Percentiles rank a stretch among this genome's conserved stretches.
phyloP scores from a whole-genome alignment of 352 stramenopile species.

The Thalassiosira livingstoniorum region DNA sequence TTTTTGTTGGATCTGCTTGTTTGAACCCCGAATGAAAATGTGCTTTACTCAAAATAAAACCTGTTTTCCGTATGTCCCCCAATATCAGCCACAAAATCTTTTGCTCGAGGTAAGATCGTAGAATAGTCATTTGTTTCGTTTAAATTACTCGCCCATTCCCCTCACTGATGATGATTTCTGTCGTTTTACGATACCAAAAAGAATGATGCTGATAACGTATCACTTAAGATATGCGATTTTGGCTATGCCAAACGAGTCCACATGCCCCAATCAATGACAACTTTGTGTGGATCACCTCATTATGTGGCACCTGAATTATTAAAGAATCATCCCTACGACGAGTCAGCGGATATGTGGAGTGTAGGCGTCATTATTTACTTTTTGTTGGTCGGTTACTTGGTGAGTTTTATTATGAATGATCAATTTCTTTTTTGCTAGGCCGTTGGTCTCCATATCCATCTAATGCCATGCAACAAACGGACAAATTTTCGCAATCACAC shows the following conservation, averaged over 20 bases:
- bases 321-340: constrained; percentile 84
- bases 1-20: too few relatives aligned
- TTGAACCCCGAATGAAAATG: too few relatives aligned
- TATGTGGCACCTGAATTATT: constrained; percentile 96
- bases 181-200: too few relatives aligned
- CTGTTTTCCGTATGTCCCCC: too few relatives aligned
- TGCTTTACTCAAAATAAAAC: too few relatives aligned
- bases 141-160: neutral
- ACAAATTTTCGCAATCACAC: neutral
- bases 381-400: constrained; percentile 62
- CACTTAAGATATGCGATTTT: constrained; percentile 93
- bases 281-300: constrained; percentile 93
- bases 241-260: constrained; percentile 90
- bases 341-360: constrained; percentile 70
- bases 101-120: constrained; percentile 85
- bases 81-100: constrained; percentile 96
- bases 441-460: too few relatives aligned
- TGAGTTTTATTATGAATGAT: constrained; percentile 25
- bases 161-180: too few relatives aligned
- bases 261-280: constrained; percentile 92
- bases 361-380: constrained; percentile 38
- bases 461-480: too few relatives aligned
- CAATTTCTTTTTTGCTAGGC: too few relatives aligned
- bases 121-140: neutral
- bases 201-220: constrained; percentile 86